Base-by-base conservation (phyloP, 1,139 yeast genomes). In the Entelexis sorbosivorans region DNA sequence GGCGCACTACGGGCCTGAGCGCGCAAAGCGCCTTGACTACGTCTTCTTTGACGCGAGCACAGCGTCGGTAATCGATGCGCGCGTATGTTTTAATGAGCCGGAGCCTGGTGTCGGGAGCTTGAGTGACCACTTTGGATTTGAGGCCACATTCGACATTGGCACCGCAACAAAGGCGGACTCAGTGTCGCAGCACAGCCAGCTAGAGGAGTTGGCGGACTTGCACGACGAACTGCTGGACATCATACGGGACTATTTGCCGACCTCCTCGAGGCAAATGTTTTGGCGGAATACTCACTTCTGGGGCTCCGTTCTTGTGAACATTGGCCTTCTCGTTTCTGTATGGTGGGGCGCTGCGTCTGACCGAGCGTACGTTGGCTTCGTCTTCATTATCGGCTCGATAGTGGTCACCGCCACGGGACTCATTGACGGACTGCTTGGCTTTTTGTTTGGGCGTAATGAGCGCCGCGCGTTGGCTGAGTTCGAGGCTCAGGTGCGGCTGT, bases 51-150 rank as follows among this genome's bases (percentile, higher is more conserved):
- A 86, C 62, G 66, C 76, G 1, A 61, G 66, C 0, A 69, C 69
- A 46, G 69, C 88, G 22, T 63, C 62, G 2, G 82, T 88, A 0
- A 58, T 74, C 0, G 73, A 72, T 20, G 88, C 93, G 0, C 66
- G 73, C 11, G 96, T 88, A 1, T 73, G 74, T 33, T 88, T 89
- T 63, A 80, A 87, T 0, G 95, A 86, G 46, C 63, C 65, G 20
- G 69, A 86, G 13, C 81, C 84, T 0, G 69, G 70, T 1, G 67
- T 77, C 14, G 81, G 85, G 8, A 83, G 95, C 5, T 82, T 77
- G 59, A 87, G 96, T 0, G 99, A 91, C 64, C 98, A 91, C 70
- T 91, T 93, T 72, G 99, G 91, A 0, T 84, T 88, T 61, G 71
- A 78, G 32, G 81, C 86, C 19, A 44, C 55, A 17, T 58, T 59